Conservation (phyloP, 2,329 filamentous ascomycete genomes). For the Fusarium foetens region DNA sequence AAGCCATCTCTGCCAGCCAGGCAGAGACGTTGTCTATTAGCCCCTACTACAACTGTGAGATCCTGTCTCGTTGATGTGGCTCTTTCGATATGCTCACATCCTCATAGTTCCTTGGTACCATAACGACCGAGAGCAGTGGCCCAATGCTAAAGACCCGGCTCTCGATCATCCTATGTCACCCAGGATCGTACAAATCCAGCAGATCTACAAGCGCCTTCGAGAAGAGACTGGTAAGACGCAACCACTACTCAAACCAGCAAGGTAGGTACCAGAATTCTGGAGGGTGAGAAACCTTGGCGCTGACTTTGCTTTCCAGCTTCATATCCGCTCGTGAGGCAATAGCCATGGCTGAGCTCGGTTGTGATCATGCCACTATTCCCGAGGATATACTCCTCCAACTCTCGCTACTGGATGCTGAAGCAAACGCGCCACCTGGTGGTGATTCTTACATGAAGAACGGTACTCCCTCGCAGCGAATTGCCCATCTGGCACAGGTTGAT, state of each 20-base stretch:
- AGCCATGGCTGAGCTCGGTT: constrained; percentile 5
- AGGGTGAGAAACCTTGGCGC: accelerated
- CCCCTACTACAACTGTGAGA: constrained; percentile 2
- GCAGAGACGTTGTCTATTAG: not conserved
- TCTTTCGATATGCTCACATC: not conserved
- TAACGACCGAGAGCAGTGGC: not conserved
- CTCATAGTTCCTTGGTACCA: constrained; percentile 4
- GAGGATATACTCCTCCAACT: not conserved
- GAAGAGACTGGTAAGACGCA: not conserved
- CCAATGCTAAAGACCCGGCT: constrained; percentile 5
- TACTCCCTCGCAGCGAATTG: not conserved
- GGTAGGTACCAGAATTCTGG: not conserved
- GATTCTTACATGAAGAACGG: not conserved
- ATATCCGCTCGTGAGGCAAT: not conserved
- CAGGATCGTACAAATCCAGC: not conserved
- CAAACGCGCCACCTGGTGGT: not conserved
- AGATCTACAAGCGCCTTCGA: not conserved
- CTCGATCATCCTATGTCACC: constrained; percentile 15
- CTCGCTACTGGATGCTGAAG: not conserved
- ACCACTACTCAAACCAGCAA: constrained; percentile 5
- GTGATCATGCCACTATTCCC: not conserved
- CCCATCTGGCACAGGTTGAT: not conserved
- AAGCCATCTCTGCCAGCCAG: not conserved
- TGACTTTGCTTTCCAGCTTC: not conserved
- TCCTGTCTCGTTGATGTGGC: accelerated